Conservation (phyloP, 768 basidiomycete species). For the Hemileccinum rubropunctum region DNA sequence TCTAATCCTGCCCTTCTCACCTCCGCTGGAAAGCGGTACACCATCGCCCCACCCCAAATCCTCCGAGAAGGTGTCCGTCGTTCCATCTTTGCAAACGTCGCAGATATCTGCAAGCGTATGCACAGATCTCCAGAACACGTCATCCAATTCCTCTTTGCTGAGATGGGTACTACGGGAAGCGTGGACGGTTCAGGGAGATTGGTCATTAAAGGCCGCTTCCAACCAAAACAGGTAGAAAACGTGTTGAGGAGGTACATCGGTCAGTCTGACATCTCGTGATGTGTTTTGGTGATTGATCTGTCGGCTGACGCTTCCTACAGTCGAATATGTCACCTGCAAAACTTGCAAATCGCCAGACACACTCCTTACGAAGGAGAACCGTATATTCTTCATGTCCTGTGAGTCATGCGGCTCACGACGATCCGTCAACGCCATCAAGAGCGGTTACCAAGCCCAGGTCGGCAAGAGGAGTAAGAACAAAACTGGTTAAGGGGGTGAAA, state of each 20-base stretch:
- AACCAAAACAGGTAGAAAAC: constrained; percentile 98
- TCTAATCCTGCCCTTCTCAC: constrained; percentile 90
- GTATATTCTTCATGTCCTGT: constrained; percentile 97
- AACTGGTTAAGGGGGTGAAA: constrained; percentile 50
- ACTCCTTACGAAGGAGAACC: constrained; percentile 93
- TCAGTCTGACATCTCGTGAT: constrained; percentile 37
- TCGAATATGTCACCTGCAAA: constrained; percentile 99
- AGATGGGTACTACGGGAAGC: constrained; percentile 96
- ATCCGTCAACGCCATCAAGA: constrained; percentile 96
- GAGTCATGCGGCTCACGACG: constrained; percentile 88
- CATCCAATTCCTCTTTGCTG: constrained; percentile 94
- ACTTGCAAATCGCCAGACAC: constrained; percentile 99
- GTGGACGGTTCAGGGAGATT: constrained; percentile 90
- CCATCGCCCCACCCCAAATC: constrained; percentile 93
- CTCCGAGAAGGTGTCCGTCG: constrained; percentile 97
- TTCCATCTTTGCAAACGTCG: constrained; percentile 93
- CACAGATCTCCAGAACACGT: constrained; percentile 97
- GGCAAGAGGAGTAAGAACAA: constrained; percentile 85
- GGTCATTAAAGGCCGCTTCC: constrained; percentile 97
- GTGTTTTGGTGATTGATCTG: background rate
- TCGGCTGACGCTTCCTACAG: constrained; percentile 37
- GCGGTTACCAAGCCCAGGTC: constrained; percentile 96
- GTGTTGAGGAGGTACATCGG: constrained; percentile 95
- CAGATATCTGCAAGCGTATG: constrained; percentile 98
- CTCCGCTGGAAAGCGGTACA: constrained; percentile 90